Conservation (phyloP, 73 alveolate species). For the Paramecium pentaurelia region DNA sequence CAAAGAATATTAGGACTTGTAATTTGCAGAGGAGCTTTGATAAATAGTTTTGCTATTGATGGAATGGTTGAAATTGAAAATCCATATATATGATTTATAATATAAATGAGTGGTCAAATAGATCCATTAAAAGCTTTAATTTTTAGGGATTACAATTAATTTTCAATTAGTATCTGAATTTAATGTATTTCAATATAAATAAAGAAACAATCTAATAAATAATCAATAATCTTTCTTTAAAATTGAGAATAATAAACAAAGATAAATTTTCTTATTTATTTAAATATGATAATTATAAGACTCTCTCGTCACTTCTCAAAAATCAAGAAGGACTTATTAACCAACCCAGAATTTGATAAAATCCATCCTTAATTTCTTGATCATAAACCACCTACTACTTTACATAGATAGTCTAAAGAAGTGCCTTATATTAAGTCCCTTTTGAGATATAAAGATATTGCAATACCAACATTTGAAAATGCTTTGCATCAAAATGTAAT, state of each 20-base stretch:
- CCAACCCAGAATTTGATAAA: conserved; percentile 44
- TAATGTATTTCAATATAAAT: too few species aligned
- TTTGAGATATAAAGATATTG: background rate
- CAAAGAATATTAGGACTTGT: background rate
- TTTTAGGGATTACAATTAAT: background rate
- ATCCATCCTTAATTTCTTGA: conserved; percentile 13
- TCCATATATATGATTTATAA: conserved; percentile 7
- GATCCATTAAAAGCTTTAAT: background rate
- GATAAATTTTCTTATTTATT: background rate
- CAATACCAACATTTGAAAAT: background rate
- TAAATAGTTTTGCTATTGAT: background rate
- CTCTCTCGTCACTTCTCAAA: conserved; percentile 32
- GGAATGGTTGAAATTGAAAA: conserved; percentile 11
- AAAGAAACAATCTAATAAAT: background rate
- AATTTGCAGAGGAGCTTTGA: background rate
- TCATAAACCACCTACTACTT: conserved; percentile 32
- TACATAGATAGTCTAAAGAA: background rate
- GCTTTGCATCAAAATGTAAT: conserved; percentile 1
- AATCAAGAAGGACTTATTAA: conserved; percentile 3
- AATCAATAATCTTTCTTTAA: background rate
- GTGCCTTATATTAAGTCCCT: conserved; percentile 25
- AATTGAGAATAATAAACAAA: background rate
- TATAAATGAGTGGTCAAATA: background rate
- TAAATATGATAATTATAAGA: background rate
- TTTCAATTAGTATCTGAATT: background rate